Evolutionary conservation across 768 basidiomycete species (phyloP), one percentile per base, ranked within the genome.

Genomic region (Hericium rajendrae): DNA sequence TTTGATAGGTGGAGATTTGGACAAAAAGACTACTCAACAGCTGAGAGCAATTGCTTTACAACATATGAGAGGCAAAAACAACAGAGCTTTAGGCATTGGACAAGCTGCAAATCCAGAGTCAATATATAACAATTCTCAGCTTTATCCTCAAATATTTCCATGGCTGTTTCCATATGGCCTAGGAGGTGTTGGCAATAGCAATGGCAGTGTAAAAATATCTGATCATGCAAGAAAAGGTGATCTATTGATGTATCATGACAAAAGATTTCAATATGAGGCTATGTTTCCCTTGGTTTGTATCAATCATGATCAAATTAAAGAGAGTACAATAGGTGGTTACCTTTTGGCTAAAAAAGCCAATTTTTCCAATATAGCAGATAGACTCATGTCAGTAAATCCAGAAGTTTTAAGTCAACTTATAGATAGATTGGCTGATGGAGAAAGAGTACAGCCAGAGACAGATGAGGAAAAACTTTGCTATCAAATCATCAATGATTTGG

Each of bases 271-370:
- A 48, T 32, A 48, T 2, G 65, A 67, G 18, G 28, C 24, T 2
- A 50, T 54, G 4, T 66, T 63, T 50, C 51, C 57, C 16, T 52
- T 64, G 0, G 56, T 66, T 12, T 60, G 54, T 1, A 62, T 67
- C 26, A 64, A 66, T 51, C 59, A 66, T 26, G 55, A 65, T 22
- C 66, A 67, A 40, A 64, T 66, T 28, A 58, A 55, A 15, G 18
- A 43, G 6, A 48, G 48, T 10, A 50, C 57, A 12, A 56, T 32
- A 6, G 64, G 54, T 10, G 61, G 64, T 4, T 62, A 48, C 39
- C 40, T 66, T 9, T 12, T 63, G 1, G 50, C 61, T 16, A 24
- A 57, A 3, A 48, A 48, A 18, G 9, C 40, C 2, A 38, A 57
- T 12, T 60, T 65, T 39, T n/a, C 43, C 1, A 38, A 58, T 12